phyloP scores from a whole-genome alignment of 2,329 filamentous ascomycete species.

The Colletotrichum melonis region DNA sequence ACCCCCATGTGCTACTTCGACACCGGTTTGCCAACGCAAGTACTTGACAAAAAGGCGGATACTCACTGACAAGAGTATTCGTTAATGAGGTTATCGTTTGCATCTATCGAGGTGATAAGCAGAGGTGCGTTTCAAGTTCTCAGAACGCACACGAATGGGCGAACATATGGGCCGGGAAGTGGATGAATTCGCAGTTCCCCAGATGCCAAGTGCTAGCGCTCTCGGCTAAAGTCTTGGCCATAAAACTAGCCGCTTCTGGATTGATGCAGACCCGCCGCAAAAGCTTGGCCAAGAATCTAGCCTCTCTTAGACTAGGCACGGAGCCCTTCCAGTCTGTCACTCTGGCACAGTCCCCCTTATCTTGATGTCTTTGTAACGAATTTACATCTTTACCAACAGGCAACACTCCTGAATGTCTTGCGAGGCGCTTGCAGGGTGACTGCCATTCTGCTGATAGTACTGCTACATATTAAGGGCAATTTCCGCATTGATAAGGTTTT shows the following conservation, averaged over 20 bases:
- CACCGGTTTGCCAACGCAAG: neutral
- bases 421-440: no score
- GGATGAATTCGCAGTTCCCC: neutral
- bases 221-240: neutral
- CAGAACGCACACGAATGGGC: neutral
- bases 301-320: neutral
- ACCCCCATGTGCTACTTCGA: neutral
- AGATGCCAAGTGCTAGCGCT: neutral
- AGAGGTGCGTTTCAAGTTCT: neutral
- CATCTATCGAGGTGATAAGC: neutral
- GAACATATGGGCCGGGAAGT: neutral
- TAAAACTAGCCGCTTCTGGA: neutral
- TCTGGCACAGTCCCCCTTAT: neutral
- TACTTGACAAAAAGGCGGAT: neutral
- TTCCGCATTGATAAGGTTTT: no score
- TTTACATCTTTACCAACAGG: neutral
- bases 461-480: no score
- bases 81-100: neutral
- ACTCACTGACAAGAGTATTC: neutral
- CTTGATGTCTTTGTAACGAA: neutral
- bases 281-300: neutral
- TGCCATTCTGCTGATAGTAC: no score
- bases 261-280: neutral
- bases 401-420: no score
- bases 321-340: neutral